phyloP scores from a whole-genome alignment of 2,329 filamentous ascomycete genomes.

The Penicillium sumatraense region DNA sequence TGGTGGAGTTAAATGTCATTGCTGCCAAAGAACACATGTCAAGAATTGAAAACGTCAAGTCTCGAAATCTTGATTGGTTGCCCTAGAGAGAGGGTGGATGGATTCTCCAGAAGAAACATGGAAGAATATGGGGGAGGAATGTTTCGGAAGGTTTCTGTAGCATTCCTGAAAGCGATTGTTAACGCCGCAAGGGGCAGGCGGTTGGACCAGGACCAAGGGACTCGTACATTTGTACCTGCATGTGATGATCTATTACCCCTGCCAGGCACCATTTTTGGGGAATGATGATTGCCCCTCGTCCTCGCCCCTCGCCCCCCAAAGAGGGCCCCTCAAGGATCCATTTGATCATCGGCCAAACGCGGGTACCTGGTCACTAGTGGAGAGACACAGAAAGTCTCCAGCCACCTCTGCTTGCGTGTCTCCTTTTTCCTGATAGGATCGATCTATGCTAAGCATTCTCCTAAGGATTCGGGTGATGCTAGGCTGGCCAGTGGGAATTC shows the following conservation, averaged over 20 bases:
- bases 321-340: not conserved
- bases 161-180: constrained; percentile 18
- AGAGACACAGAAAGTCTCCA: constrained; percentile 7
- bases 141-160: constrained; percentile 14
- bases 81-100: not conserved
- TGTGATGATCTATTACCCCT: constrained; percentile 8
- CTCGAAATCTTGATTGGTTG: not conserved
- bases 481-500: constrained; percentile 15
- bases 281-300: constrained; percentile 1
- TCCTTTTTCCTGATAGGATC: constrained; percentile 16
- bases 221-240: constrained; percentile 16
- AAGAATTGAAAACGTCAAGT: not conserved
- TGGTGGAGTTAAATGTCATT: not conserved
- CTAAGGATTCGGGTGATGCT: constrained; percentile 4
- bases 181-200: constrained; percentile 6
- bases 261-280: not conserved
- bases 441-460: constrained; percentile 27
- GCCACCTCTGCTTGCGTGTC: constrained; percentile 28
- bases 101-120: not conserved
- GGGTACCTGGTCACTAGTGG: constrained; percentile 1
- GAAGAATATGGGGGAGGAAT: constrained; percentile 17
- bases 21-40: constrained; percentile 8
- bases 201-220: not conserved
- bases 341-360: not conserved
- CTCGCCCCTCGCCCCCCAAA: not conserved